Base-by-base conservation (phyloP, 495 filamentous ascomycete genomes). In the Penicillium salamii region DNA sequence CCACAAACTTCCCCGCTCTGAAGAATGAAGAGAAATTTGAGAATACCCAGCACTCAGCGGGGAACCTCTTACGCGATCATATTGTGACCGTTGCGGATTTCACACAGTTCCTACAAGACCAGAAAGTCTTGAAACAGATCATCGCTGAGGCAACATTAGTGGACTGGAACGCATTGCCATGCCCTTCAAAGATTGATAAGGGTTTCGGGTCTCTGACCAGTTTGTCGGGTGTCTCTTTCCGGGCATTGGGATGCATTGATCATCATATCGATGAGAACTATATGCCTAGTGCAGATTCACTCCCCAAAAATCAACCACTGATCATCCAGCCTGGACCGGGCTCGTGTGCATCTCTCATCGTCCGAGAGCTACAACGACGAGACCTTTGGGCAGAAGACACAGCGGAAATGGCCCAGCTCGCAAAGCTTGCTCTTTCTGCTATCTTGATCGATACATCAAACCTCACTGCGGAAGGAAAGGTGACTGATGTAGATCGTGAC, bases 391-490 rank as follows among this genome's bases (percentile, higher is more conserved):
- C 48, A 31, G 36, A 33, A 44, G 53, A 45, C 17, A 51, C 37
- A 37, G 56, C 26, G 21, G 63, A 84, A 59, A 51, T 43, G 8
- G 76, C 74, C 7, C 77, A 90, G 45, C 57, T 91, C 1, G 88
- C 90, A 14, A 80, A 81, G 51, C 69, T 97, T n/a, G 86, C 87
- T 7, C 70, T 98, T 9, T 87, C 81, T 1, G 81, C 90, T 0
- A 82, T 97, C 15, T 70, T 97, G 2, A 82, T 97, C 48, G 93
- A 98, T 64, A 98, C 93, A 0, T 62, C 68, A 3, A 90, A 95
- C 55, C 75, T 97, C 35, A 79, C 70, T 5, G 75, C 78, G 13
- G 69, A 79, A 57, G 76, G 80, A 21, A 95, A 95, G 63, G 86
- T 87, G 3, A 92, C 87, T n/a, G 59, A 74, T 23, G 72, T 76